Base-by-base conservation (phyloP, 306 rosid species). In the Vigna radiata region DNA sequence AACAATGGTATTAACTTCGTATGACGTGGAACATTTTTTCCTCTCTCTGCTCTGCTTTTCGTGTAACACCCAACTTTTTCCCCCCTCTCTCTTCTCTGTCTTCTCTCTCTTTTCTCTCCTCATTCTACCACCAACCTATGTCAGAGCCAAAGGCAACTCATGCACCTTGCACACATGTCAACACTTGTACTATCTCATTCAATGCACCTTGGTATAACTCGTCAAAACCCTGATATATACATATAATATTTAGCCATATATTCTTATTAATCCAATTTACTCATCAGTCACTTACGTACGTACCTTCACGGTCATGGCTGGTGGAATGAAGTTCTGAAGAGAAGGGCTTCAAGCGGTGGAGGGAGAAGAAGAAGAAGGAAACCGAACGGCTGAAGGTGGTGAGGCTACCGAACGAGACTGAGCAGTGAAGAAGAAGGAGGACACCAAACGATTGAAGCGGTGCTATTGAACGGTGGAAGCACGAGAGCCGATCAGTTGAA, bases 121-220 rank as follows among this genome's bases (percentile, higher is more conserved):
- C 21, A 19, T 19, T 19, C 21, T 19, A 1, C 21, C 21, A 19
- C 21, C 21, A 19, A 19, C 66, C 66, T 43, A 60, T 15, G 66
- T 29, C 11, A 60, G 18, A 14, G 41, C 66, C 1, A 60, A 29
- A 29, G 66, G 66, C 66, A 60, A 60, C 11, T 60, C 31, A 7
- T 60, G 66, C 12, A 21, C 66, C 43, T 60, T 60, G 66, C 37
- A 60, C 66, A 60, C 66, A 60, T 19, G 19, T 60, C 66, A 60
- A 60, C 6, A 60, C 43, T 60, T 60, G 11, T 60, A 60, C 19
- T 60, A 29, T 60, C 66, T 60, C 66, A 15, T 29, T 60, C 15
- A 60, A 60, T 60, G 66, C 66, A 60, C 43, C n/a, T 60, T 60
- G 19, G 66, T 60, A 60, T 27, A 60, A 27, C 12, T 60, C 66